Percentiles rank a stretch among this genome's conserved stretches.
Conservation (phyloP, 2,329 filamentous ascomycete species). For the Diaporthe batatas region DNA sequence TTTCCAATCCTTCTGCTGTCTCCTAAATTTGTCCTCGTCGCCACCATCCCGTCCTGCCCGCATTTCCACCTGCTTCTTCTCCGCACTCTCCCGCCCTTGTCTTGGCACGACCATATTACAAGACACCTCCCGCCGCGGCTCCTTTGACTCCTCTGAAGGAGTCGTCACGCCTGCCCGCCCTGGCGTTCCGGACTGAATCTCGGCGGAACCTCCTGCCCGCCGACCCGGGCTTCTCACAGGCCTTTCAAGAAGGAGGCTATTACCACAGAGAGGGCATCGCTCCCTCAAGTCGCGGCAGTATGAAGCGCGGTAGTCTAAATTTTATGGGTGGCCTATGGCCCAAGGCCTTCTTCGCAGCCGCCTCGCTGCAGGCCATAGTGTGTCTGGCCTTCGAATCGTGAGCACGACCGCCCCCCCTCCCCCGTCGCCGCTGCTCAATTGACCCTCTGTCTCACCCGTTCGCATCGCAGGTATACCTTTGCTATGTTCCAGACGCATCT, state of each 20-base stretch:
- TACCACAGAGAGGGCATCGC: conserved; percentile 52
- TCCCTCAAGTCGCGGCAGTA: conserved; percentile 50
- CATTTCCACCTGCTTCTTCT: conserved; percentile 16
- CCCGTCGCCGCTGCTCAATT: conserved; percentile 21
- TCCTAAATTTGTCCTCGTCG: conserved; percentile 33
- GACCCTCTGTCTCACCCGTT: conserved; percentile 43
- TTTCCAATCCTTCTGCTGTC: conserved; percentile 32
- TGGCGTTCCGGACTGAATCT: conserved; percentile 61
- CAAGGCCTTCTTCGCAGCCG: conserved; percentile 83
- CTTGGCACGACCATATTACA: conserved; percentile 14
- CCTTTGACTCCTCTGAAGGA: conserved; percentile 45
- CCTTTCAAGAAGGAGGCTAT: conserved; percentile 48
- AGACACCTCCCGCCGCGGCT: conserved; percentile 16
- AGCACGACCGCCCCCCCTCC: conserved; percentile 53
- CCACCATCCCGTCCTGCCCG: conserved; percentile 6
- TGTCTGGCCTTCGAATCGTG: conserved; percentile 90
- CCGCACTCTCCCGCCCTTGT: conserved; percentile 24
- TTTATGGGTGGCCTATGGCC: conserved; percentile 89
- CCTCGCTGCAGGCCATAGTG: conserved; percentile 81
- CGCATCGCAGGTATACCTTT: conserved; percentile 81
- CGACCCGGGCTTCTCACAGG: conserved; percentile 50
- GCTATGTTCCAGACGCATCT: conserved; percentile 82
- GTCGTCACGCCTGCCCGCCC: conserved; percentile 54
- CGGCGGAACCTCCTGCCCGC: conserved; percentile 60
- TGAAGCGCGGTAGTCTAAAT: conserved; percentile 71